Base-by-base conservation (phyloP, 345 rosid genomes). In the Mangifera indica region DNA sequence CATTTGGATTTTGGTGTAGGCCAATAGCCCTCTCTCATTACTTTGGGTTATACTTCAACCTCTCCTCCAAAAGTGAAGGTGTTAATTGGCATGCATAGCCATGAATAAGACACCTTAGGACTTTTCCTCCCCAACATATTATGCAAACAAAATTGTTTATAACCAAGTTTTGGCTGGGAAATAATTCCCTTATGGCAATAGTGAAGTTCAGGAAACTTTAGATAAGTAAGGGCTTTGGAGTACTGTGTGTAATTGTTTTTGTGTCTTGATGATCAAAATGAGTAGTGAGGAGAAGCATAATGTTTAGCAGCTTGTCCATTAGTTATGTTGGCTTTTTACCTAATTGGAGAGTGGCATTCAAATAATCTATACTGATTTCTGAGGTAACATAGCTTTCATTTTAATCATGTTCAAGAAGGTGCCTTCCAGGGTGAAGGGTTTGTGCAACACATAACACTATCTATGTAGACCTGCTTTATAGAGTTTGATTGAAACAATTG, bases 401-500 rank as follows among this genome's bases (percentile, higher is more conserved):
- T 37, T 37, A 37, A 8, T 37, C 42, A 37, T 37, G 42, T 37
- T 37, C 42, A 37, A 37, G 6, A 37, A 5, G 0, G 42, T 5
- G 42, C 8, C 42, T 37, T 37, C 6, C 8, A 37, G 42, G 42
- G 42, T 7, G 42, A 37, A 37, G 42, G 8, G 42, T 44, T n/a
- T n/a, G n/a, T n/a, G n/a, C n/a, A n/a, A n/a, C n/a, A 68, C 22
- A 42, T 22, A 49, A 18, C 40, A 20, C 20, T 59, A 53, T 66
- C 42, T 55, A 24, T 17, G 34, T 37, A 65, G 60, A 63, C 14
- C 13, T 40, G 55, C 49, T 63, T 17, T 59, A 65, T 46, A 24
- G n/a, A 51, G 60, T 66, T 63, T 44, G 29, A 10, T 42, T 59
- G 52, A 51, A 22, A 67, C 25, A 57, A 51, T 11, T 66, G 34